Evolutionary conservation across 2,329 filamentous ascomycete species (phyloP).

Genomic region (Ophiostoma tasmaniense): DNA sequence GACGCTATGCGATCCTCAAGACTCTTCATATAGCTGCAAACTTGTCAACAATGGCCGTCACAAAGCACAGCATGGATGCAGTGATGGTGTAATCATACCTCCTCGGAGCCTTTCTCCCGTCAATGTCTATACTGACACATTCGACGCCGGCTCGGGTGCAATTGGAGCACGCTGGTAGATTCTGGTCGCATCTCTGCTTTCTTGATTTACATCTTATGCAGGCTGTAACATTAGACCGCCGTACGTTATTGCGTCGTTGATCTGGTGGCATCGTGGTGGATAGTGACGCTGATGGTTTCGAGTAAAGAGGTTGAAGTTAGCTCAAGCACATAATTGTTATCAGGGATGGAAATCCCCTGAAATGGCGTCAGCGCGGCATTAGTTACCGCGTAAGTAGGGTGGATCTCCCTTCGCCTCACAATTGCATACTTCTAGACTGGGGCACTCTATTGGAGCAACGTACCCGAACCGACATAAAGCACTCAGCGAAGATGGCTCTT

Average conservation of each 20-base stretch:
- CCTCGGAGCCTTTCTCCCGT: not conserved
- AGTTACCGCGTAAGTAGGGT: no score
- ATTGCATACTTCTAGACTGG: no score
- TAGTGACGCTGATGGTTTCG: not conserved
- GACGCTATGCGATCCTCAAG: not conserved
- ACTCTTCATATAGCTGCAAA: not conserved
- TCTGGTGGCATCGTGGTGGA: not conserved
- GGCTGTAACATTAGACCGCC: not conserved
- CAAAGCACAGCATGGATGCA: not conserved
- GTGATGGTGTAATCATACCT: not conserved
- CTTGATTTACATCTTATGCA: not conserved
- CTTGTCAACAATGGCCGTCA: not conserved
- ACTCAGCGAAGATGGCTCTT: no score
- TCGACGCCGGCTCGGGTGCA: not conserved
- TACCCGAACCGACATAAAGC: no score
- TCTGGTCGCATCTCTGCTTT: not conserved
- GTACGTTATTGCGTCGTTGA: not conserved
- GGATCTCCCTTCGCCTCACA: no score
- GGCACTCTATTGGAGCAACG: no score
- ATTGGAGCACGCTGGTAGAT: not conserved
- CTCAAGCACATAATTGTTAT: not conserved
- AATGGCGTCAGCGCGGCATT: no score
- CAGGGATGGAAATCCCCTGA: not conserved
- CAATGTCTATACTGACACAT: not conserved
- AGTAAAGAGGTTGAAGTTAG: no score